Evolutionary conservation across 2,329 filamentous ascomycete species (phyloP).

Genomic region (Microcera coccophila): DNA sequence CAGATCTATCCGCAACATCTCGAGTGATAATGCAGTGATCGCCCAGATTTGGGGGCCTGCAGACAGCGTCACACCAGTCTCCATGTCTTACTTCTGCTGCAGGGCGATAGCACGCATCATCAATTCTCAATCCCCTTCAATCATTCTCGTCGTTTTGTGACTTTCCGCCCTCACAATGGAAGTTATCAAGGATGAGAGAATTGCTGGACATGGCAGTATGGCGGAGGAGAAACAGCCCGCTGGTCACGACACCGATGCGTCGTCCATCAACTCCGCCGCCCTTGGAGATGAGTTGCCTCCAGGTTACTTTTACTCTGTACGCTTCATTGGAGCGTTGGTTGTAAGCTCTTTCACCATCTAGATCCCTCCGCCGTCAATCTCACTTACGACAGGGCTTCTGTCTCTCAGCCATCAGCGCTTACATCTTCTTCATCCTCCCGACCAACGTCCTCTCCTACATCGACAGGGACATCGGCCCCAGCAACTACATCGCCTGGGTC

Average conservation of each 20-base stretch:
- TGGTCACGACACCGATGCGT: conserved; percentile 20
- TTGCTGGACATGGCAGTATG: conserved; percentile 13
- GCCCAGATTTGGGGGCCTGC: too few relatives aligned
- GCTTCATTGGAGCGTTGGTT: conserved; percentile 31
- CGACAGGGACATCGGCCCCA: conserved; percentile 36
- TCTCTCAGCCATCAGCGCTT: conserved; percentile 35
- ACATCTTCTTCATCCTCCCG: conserved; percentile 36
- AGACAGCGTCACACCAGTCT: too few relatives aligned
- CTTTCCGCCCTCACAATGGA: conserved; percentile 1
- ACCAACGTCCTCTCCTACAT: conserved; percentile 36
- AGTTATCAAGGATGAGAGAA: conserved; percentile 15
- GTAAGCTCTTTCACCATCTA: conserved; percentile 25
- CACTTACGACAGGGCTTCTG: conserved; percentile 34
- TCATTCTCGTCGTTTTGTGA: not conserved
- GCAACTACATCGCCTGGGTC: conserved; percentile 33
- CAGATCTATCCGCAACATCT: too few relatives aligned
- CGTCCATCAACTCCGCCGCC: conserved; percentile 34
- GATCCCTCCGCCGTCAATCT: too few relatives aligned
- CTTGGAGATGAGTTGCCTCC: conserved; percentile 34
- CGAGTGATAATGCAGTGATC: too few relatives aligned
- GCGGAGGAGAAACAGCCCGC: conserved; percentile 15
- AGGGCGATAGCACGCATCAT: too few relatives aligned
- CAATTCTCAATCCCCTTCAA: not conserved
- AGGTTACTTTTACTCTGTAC: conserved; percentile 35
- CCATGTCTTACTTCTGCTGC: too few relatives aligned